Percentiles rank a stretch among this genome's conserved stretches.
Conservation (phyloP, 805 yeast species). For the Starmera caribaea region DNA sequence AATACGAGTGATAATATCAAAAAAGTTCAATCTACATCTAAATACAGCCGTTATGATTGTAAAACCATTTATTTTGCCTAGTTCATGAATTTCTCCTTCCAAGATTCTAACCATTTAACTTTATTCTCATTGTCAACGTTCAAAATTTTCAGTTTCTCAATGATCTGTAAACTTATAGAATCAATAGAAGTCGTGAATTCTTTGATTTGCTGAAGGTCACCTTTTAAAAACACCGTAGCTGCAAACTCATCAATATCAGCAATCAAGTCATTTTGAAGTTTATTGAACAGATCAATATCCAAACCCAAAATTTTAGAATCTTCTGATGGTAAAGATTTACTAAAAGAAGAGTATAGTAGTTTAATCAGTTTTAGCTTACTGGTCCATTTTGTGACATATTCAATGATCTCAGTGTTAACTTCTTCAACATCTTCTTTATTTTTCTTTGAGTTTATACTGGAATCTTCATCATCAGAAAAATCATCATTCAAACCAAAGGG, state of each 20-base stretch:
- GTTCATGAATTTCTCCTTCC: slow-evolving; percentile 34
- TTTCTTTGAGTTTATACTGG: slow-evolving; percentile 8
- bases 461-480: slow-evolving; percentile 18
- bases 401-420: slow-evolving; percentile 26
- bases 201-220: slow-evolving; percentile 15
- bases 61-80: neutral
- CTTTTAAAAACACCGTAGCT: slow-evolving; percentile 40
- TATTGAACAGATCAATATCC: slow-evolving; percentile 37
- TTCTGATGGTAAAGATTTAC: slow-evolving; percentile 43
- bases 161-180: slow-evolving; percentile 8
- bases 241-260: slow-evolving; percentile 48
- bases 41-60: neutral
- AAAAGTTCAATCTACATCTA: neutral
- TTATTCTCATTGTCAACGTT: slow-evolving; percentile 41
- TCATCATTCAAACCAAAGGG: slow-evolving; percentile 40
- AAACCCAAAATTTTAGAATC: slow-evolving; percentile 26
- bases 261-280: slow-evolving; percentile 31
- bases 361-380: slow-evolving; percentile 46
- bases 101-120: slow-evolving; percentile 47
- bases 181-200: slow-evolving; percentile 23
- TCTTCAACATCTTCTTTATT: slow-evolving; percentile 15
- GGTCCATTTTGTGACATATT: slow-evolving; percentile 39
- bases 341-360: slow-evolving; percentile 46
- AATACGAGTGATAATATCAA: neutral
- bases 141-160: slow-evolving; percentile 26